phyloP scores from a whole-genome alignment of 805 yeast species.

The Ogataea wickerhamii region DNA sequence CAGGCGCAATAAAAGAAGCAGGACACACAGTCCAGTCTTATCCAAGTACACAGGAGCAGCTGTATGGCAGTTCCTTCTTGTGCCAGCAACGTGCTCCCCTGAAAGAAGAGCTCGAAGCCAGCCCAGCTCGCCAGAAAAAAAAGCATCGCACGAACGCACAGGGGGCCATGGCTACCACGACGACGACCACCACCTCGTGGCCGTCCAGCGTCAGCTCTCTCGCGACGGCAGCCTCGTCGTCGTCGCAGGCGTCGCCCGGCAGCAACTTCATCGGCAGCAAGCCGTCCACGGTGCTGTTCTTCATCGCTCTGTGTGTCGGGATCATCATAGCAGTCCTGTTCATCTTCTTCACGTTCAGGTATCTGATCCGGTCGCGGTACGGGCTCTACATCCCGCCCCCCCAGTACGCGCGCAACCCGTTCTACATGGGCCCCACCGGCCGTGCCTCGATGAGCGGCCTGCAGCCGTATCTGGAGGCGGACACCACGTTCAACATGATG shows the following conservation, averaged over 20 bases:
- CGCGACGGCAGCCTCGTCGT: slow-evolving; percentile 1
- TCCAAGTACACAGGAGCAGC: no score
- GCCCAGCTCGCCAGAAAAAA: no score
- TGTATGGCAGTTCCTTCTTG: no score
- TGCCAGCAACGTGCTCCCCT: no score
- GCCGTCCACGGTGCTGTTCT: slow-evolving; percentile 62
- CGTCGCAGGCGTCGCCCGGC: slow-evolving; percentile 1
- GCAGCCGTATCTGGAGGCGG: slow-evolving; percentile 24
- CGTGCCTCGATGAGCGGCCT: slow-evolving; percentile 25
- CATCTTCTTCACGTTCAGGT: slow-evolving; percentile 57
- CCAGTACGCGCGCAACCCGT: slow-evolving; percentile 22
- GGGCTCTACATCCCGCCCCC: slow-evolving; percentile 48
- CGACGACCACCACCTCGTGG: slow-evolving; percentile 2
- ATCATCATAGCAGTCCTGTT: slow-evolving; percentile 53
- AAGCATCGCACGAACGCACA: no score
- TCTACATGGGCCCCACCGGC: slow-evolving; percentile 24
- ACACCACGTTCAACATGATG: slow-evolving; percentile 9
- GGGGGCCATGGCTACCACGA: slow-evolving; percentile 3
- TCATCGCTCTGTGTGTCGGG: slow-evolving; percentile 61
- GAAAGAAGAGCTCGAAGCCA: no score
- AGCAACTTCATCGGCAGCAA: slow-evolving; percentile 36
- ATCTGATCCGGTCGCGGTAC: slow-evolving; percentile 52
- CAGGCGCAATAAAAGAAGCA: no score
- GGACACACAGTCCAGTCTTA: no score
- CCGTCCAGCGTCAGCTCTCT: slow-evolving; percentile 4